These are phyloP conservation scores for Claviceps sp. DNA, from an alignment of 2,329 filamentous ascomycete genomes.

Conservation along the genomic window DNA sequence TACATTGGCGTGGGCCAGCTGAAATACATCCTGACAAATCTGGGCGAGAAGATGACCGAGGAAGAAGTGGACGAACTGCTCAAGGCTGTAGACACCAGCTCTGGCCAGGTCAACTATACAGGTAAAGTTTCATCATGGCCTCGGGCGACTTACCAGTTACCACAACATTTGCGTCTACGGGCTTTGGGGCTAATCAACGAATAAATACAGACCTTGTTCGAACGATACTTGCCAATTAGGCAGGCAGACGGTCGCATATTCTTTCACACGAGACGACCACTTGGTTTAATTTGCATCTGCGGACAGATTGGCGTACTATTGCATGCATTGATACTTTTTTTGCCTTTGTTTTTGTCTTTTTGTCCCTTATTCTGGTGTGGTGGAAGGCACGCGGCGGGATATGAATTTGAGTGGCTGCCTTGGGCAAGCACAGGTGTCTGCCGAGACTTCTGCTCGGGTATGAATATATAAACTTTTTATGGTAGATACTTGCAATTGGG, in stretches of 20 bases:
- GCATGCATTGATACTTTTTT: constrained; percentile 10
- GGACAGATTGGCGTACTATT: constrained; percentile 5
- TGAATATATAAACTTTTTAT: constrained; percentile 1
- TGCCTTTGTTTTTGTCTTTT: not conserved
- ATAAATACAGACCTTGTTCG: constrained; percentile 58
- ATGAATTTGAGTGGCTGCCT: not conserved
- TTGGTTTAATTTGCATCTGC: constrained; percentile 1
- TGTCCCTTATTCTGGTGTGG: not conserved
- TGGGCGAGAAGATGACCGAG: constrained; percentile 98
- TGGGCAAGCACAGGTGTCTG: not conserved
- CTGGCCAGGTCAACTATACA: constrained; percentile 94
- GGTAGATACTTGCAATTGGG: not conserved
- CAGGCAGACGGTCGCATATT: constrained; percentile 4
- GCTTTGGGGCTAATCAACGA: constrained; percentile 3
- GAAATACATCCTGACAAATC: constrained; percentile 93
- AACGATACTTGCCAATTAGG: constrained; percentile 72
- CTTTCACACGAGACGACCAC: constrained; percentile 7
- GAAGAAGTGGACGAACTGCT: constrained; percentile 98
- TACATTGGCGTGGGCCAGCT: constrained; percentile 97
- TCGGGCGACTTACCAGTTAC: not conserved
- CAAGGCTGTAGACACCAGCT: constrained; percentile 94
- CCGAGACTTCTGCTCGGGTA: constrained; percentile 1
- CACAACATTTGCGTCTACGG: not conserved
- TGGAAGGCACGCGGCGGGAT: not conserved
- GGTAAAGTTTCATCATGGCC: constrained; percentile 38